These are phyloP conservation scores for Gonapodya sp. DNA, from an alignment of 192 early-diverging fungal genomes.

Conservation along the genomic window DNA sequence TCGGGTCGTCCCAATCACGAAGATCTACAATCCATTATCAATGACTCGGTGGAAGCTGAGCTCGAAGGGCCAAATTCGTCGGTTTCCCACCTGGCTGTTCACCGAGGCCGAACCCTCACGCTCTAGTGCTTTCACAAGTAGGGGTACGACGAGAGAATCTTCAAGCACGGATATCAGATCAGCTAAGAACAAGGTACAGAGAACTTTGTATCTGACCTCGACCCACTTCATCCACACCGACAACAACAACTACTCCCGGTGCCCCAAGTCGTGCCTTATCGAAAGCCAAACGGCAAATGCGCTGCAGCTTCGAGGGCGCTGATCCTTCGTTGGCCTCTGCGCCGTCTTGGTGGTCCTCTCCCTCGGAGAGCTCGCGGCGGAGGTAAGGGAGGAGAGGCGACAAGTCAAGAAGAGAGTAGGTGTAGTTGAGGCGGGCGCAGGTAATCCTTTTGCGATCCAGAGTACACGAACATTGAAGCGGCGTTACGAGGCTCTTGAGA, in stretches of 20 bases:
- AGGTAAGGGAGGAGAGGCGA: not conserved
- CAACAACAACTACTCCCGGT: conserved; percentile 38
- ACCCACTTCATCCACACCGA: conserved; percentile 38
- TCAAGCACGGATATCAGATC: no score
- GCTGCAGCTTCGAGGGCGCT: conserved; percentile 20
- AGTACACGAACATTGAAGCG: no score
- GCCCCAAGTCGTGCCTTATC: conserved; percentile 28
- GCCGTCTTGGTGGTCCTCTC: conserved; percentile 19
- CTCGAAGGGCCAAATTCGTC: no score
- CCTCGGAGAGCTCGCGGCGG: not conserved
- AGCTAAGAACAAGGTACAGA: no score
- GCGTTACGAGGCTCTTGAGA: no score
- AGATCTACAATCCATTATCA: conserved; percentile 21
- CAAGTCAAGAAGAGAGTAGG: not conserved
- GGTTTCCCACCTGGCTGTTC: no score
- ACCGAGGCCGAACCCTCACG: no score
- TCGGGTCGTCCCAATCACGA: conserved; percentile 29
- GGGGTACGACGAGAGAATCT: no score
- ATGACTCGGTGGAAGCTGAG: no score
- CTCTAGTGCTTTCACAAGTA: no score
- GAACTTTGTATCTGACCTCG: conserved; percentile 28
- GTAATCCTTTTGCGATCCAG: no score
- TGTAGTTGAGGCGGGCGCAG: not conserved
- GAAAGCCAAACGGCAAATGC: conserved; percentile 13
- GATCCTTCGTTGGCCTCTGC: conserved; percentile 12